phyloP scores from a whole-genome alignment of 2,329 filamentous ascomycete genomes.

The Microthyrium microscopicum region DNA sequence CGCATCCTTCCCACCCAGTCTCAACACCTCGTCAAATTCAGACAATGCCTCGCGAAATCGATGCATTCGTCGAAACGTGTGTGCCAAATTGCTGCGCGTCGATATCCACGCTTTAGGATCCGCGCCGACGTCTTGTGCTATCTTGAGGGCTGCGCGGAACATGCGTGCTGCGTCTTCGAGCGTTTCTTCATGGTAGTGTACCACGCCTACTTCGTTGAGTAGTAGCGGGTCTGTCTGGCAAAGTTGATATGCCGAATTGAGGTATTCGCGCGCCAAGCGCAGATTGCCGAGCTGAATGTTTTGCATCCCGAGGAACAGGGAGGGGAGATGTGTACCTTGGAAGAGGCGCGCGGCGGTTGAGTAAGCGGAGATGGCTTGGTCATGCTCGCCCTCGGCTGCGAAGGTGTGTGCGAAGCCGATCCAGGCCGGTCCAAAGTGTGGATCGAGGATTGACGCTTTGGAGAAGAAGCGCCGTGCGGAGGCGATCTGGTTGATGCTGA shows the following conservation, averaged over 20 bases:
- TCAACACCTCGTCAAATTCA: conserved; percentile 75
- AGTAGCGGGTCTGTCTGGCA: conserved; percentile 71
- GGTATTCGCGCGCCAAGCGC: conserved; percentile 81
- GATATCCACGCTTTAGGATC: conserved; percentile 70
- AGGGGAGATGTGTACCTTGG: conserved; percentile 89
- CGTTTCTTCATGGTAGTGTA: conserved; percentile 83
- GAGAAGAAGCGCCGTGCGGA: conserved; percentile 93
- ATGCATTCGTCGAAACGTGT: conserved; percentile 61
- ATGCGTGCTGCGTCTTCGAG: conserved; percentile 58
- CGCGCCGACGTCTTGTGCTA: conserved; percentile 66
- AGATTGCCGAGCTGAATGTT: conserved; percentile 94
- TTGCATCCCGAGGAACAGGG: conserved; percentile 95
- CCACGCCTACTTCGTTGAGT: conserved; percentile 88
- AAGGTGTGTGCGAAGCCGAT: conserved; percentile 98
- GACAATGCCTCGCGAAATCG: conserved; percentile 54
- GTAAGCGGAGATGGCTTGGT: conserved; percentile 95
- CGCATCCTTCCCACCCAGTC: conserved; percentile 64
- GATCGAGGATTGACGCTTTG: conserved; percentile 93
- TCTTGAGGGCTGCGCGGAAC: conserved; percentile 60
- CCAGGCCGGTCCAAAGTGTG: conserved; percentile 94
- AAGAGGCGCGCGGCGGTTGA: conserved; percentile 88
- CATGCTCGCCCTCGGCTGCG: conserved; percentile 90
- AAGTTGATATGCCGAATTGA: conserved; percentile 71
- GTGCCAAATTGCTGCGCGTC: conserved; percentile 75
- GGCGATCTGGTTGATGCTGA: conserved; percentile 73